Base-by-base conservation (phyloP, 108 stramenopile genomes). In the Pseudonitzschia multiseries region DNA sequence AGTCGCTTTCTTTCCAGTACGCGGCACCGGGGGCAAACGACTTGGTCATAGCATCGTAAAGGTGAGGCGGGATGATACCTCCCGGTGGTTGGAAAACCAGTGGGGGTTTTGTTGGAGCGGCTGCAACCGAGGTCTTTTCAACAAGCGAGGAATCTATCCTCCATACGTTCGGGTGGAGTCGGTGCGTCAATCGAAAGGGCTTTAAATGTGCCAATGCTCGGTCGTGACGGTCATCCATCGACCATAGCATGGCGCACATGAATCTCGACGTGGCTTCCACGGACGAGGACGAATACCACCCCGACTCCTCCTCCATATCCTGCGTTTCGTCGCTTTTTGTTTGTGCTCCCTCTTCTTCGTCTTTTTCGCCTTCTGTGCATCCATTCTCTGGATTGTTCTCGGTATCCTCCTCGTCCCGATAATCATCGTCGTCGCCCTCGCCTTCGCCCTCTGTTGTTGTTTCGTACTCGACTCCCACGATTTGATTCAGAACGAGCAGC, bases 131-230 rank as follows among this genome's bases (percentile, higher is more conserved):
- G 4, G 46, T 48, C 18, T 48, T 14, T 31, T 48, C 51, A 22
- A 53, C 53, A 40, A 24, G 73, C 72, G 46, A 67, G 64, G 57
- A 4, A 65, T 12, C 13, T 62, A 17, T 62, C 29, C 74, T 70
- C 93, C 93, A 94, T 1, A 94, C 87, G 65, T 92, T 87, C 15
- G 93, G 93, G 76, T 91, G 88, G 4, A 94, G 68, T n/a, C 93
- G 87, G 75, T 94, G 93, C 18, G 86, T 91, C 54, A 94, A 73
- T 24, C 51, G 71, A 76, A 92, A 92, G 63, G 76, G 71, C 68
- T 70, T 57, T 74, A 94, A 71, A 41, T 87, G 81, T 1, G n/a
- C 8, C 26, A 84, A 53, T 13, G 87, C 89, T 14, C 74, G 51
- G n/a, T 90, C 85, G 57, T 94, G 93, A 48, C 75, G 66, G 1